phyloP scores from a whole-genome alignment of 2,329 filamentous ascomycete genomes.

The Lasiodiplodia hormozganensis region DNA sequence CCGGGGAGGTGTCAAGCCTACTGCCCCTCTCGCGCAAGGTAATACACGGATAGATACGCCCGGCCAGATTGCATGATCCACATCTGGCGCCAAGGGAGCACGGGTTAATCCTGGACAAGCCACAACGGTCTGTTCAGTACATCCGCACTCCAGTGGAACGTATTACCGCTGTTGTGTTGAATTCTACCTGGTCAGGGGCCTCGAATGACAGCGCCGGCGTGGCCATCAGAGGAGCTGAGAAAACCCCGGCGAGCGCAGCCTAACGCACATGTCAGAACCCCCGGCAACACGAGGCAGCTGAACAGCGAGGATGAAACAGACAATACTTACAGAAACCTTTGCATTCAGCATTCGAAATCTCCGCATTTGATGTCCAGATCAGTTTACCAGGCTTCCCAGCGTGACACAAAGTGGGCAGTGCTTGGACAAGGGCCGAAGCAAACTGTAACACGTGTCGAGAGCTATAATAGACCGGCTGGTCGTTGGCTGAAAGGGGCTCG shows the following conservation, averaged over 20 bases:
- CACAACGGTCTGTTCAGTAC: conserved; percentile 28
- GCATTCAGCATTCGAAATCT: conserved; percentile 11
- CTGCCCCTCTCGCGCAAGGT: conserved; percentile 17
- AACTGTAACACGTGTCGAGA: conserved; percentile 25
- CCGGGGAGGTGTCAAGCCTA: conserved; percentile 10
- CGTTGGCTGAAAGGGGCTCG: background rate
- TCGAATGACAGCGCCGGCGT: conserved; percentile 10
- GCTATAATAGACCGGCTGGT: background rate
- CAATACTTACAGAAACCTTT: conserved; percentile 23
- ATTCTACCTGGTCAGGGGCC: conserved; percentile 26
- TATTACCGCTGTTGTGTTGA: conserved; percentile 23
- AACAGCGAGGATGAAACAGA: conserved; percentile 17
- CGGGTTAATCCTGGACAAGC: conserved; percentile 21
- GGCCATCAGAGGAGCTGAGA: conserved; percentile 8
- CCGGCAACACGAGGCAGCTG: background rate
- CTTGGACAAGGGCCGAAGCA: conserved; percentile 18
- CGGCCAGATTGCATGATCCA: conserved; percentile 25
- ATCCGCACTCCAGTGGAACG: conserved; percentile 19
- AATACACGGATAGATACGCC: conserved; percentile 14
- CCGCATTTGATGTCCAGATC: background rate
- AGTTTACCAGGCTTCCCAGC: background rate
- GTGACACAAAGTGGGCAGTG: conserved; percentile 18
- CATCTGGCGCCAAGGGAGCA: conserved; percentile 20
- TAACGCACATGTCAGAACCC: background rate
- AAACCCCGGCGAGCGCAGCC: background rate